Evolutionary conservation across 179 eudicot species (phyloP).

Genomic region (Silene noctiflora): DNA sequence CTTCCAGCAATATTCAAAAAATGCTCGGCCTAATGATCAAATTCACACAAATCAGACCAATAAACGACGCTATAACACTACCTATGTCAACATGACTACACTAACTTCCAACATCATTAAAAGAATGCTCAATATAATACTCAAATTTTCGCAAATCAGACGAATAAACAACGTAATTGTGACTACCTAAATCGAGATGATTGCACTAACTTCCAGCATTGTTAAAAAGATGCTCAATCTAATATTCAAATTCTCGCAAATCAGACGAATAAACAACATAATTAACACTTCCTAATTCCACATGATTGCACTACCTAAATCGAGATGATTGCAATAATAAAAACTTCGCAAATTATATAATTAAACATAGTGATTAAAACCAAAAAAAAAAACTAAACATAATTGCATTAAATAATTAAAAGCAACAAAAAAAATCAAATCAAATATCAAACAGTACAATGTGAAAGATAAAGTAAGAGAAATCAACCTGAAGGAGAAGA

Average conservation of each 20-base stretch:
- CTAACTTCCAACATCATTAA: not conserved
- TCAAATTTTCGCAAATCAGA: not conserved
- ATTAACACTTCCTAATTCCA: not conserved
- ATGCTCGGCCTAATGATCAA: not conserved
- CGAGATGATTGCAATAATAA: not conserved
- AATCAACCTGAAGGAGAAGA: slow-evolving; percentile 20
- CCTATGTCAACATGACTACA: too few relatives aligned
- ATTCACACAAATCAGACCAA: too few relatives aligned
- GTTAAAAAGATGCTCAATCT: not conserved
- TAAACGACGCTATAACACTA: too few relatives aligned
- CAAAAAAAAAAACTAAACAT: not conserved
- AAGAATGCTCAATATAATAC: not conserved
- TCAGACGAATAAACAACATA: not conserved
- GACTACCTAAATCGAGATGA: too few relatives aligned
- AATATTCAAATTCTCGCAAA: not conserved
- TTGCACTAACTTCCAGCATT: not conserved
- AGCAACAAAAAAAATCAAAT: not conserved
- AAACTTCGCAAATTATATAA: not conserved
- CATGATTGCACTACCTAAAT: too few relatives aligned
- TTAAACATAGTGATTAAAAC: not conserved
- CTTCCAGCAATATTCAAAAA: not conserved
- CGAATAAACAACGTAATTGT: not conserved
- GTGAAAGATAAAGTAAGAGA: not conserved
- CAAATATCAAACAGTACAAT: not conserved
- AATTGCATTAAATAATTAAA: not conserved